Percentiles rank a stretch among this genome's conserved stretches.
Evolutionary conservation across 2,329 filamentous ascomycete genomes (phyloP).

Genomic region (Pleomassaria siparia): DNA sequence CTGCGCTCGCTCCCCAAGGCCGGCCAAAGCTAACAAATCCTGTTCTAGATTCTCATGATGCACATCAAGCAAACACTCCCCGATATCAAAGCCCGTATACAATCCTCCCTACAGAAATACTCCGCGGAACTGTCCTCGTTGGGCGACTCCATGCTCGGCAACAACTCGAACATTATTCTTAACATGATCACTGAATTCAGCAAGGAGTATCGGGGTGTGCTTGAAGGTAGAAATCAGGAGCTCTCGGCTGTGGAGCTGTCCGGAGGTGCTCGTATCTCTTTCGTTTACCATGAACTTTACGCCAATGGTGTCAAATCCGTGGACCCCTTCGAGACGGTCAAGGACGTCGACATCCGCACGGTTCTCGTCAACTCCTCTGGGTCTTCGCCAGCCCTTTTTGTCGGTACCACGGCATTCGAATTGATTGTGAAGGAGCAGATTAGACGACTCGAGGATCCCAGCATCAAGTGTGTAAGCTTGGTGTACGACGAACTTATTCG

Average conservation of each 20-base stretch:
- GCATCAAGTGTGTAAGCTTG: constrained; percentile 93
- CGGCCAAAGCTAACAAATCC: constrained; percentile 27
- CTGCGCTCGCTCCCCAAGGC: background rate
- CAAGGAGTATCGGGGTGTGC: constrained; percentile 92
- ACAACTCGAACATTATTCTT: constrained; percentile 95
- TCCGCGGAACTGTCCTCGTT: constrained; percentile 75
- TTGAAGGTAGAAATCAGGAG: constrained; percentile 96
- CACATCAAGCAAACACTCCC: constrained; percentile 99
- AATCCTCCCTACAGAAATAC: constrained; percentile 93
- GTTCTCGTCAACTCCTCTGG: constrained; percentile 99
- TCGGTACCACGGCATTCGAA: constrained; percentile 97
- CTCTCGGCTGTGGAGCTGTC: constrained; percentile 92
- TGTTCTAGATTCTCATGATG: constrained; percentile 95
- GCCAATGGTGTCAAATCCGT: constrained; percentile 96
- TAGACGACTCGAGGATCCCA: constrained; percentile 92
- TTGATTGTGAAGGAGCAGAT: constrained; percentile 99
- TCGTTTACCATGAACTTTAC: constrained; percentile 98
- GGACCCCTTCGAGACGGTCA: constrained; percentile 95
- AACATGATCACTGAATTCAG: constrained; percentile 99
- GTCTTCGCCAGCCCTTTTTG: constrained; percentile 92
- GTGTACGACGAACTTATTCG: constrained; percentile 97
- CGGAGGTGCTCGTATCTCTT: constrained; percentile 96
- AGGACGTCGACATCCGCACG: constrained; percentile 95
- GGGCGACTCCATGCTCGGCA: constrained; percentile 92
- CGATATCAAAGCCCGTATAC: constrained; percentile 96